Base-by-base conservation (phyloP, 208 protist genomes). In the Leishmania martiniquensis region DNA sequence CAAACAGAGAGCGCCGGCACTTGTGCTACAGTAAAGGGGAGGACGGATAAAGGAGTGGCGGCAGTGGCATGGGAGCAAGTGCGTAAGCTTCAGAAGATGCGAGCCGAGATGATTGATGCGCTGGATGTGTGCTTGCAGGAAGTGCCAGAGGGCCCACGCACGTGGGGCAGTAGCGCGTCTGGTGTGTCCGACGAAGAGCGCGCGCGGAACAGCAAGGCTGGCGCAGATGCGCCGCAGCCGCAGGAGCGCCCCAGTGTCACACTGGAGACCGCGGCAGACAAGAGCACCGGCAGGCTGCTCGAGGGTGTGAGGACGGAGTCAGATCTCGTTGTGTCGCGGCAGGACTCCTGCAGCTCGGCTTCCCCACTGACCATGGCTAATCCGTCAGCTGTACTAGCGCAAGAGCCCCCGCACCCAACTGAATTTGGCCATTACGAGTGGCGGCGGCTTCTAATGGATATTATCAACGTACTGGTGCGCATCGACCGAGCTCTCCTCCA, bases 61-160 rank as follows among this genome's bases (percentile, higher is more conserved):
- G 6, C 59, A 10, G 32, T 39, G 25, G 2, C 80, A 12, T 60
- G 45, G 2, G 77, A 71, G 29, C 37, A 74, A 10, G 60, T 89
- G 45, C 60, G 59, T 29, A 10, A 54, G 39, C 71, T 95, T 52
- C 80, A 87, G 60, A 76, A 80, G 54, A 85, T 95, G 34, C 84
- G 91, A 0, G 87, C 83, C 15, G 93, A 95, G 59, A 86, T 96
- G 80, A 86, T 97, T 6, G 90, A 92, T 37, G 85, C 89, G 17
- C 80, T 97, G 12, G 93, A 97, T 57, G 80, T 97, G 69, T 97
- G 93, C 73, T 57, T 96, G 37, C 86, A 93, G 77, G 89, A 89
- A 60, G 78, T 95, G 22, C 93, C 90, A 2, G 81, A 87, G 34
- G 72, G 68, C 45, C 60, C 22, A 34, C 60, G 76, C 55, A 49